Conservation (phyloP, 2,329 filamentous ascomycete genomes). For the Alternaria rosae region DNA sequence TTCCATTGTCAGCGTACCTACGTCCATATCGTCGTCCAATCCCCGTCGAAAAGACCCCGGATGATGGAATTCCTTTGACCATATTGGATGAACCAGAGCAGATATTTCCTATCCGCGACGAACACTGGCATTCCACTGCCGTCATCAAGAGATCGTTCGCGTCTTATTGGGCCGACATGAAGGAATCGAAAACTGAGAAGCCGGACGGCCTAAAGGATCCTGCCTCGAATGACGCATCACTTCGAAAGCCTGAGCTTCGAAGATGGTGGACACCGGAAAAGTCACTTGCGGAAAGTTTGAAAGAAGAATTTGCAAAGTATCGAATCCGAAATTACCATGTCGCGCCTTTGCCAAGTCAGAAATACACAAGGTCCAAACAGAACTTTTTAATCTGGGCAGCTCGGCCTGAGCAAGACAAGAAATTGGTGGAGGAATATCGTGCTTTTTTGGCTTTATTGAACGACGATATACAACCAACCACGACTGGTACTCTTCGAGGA, state of each 20-base stretch:
- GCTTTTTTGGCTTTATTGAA: too few species aligned
- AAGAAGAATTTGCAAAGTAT: background rate
- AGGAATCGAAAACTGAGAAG: too few species aligned
- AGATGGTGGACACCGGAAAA: background rate
- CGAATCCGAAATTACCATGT: background rate
- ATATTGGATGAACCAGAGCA: background rate
- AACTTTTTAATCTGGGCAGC: background rate
- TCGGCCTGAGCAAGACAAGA: background rate
- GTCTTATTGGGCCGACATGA: background rate
- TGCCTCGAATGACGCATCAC: too few species aligned
- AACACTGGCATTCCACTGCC: background rate
- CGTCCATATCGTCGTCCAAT: background rate
- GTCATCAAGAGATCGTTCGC: background rate
- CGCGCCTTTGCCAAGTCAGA: background rate
- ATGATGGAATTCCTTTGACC: background rate
- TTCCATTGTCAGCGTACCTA: background rate
- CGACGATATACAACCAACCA: background rate
- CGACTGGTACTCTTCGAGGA: background rate
- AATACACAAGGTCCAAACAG: too few species aligned
- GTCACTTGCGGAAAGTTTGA: background rate
- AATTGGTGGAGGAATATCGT: background rate
- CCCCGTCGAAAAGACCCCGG: background rate
- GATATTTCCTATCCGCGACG: background rate
- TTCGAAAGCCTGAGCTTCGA: background rate
- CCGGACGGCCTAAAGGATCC: too few species aligned